These are phyloP conservation scores for Lyophyllum decastes DNA, from an alignment of 768 basidiomycete genomes.

Conservation along the genomic window DNA sequence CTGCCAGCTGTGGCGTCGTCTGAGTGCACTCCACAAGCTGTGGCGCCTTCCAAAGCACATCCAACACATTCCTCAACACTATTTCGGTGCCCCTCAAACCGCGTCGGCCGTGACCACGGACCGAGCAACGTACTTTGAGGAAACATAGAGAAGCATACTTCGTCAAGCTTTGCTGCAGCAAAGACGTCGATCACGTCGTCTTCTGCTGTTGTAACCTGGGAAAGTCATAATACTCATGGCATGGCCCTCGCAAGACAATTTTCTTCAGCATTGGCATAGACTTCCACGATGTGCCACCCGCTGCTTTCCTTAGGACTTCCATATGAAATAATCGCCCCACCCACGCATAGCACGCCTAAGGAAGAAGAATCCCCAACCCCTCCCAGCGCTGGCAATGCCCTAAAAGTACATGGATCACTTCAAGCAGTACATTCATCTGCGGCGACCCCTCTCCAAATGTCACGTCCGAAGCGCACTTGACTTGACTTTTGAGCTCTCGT, in stretches of 20 bases:
- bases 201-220: neutral
- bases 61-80: neutral
- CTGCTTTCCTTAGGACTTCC: neutral
- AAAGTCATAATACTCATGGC: neutral
- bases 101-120: neutral
- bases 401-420: neutral
- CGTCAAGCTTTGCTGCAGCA: neutral
- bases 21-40: neutral
- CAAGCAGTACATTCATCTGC: neutral
- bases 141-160: neutral
- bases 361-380: neutral
- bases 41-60: neutral
- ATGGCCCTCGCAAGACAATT: neutral
- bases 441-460: neutral
- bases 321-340: neutral
- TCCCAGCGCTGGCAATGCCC: neutral
- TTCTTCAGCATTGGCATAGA: slow-evolving; percentile 3
- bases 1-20: neutral
- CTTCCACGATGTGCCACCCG: neutral
- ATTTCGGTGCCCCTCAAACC: neutral
- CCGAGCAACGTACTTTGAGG: neutral
- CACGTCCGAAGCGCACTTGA: neutral
- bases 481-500: neutral
- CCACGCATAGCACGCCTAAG: neutral
- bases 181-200: neutral